Percentiles rank a stretch among this genome's conserved stretches.
Conservation (phyloP, 495 filamentous ascomycete species). For the Neohortaea acidophila region DNA sequence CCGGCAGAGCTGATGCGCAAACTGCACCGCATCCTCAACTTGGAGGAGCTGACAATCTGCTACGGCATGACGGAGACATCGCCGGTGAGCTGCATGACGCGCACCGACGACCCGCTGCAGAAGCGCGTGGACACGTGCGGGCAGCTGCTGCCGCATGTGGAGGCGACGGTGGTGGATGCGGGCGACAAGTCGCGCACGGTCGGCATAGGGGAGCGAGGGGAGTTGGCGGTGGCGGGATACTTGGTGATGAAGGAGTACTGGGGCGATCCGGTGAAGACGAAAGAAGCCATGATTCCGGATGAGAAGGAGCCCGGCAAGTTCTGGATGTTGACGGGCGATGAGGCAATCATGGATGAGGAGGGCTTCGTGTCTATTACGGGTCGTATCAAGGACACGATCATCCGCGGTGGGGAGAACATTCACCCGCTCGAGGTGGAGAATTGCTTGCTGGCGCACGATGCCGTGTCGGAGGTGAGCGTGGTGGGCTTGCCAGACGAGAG, state of each 20-base stretch:
- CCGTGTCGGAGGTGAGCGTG: constrained; percentile 57
- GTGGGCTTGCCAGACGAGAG: constrained; percentile 70
- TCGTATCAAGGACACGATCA: constrained; percentile 83
- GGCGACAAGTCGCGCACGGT: constrained; percentile 40
- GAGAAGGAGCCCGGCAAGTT: constrained; percentile 35
- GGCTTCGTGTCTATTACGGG: constrained; percentile 53
- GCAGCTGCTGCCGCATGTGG: constrained; percentile 60
- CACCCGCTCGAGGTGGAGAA: constrained; percentile 91
- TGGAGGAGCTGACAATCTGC: constrained; percentile 81
- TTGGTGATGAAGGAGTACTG: constrained; percentile 85
- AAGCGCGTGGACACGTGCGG: constrained; percentile 69
- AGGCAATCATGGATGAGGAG: constrained; percentile 67
- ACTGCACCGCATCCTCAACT: constrained; percentile 57
- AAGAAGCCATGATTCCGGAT: constrained; percentile 53
- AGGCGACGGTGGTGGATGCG: constrained; percentile 69
- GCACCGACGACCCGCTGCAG: constrained; percentile 63
- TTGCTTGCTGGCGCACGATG: constrained; percentile 58
- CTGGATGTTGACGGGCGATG: constrained; percentile 81
- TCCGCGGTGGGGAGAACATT: constrained; percentile 89
- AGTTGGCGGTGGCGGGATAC: constrained; percentile 75
- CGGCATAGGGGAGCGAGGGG: constrained; percentile 52
- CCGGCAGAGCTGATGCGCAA: constrained; percentile 73
- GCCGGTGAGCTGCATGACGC: constrained; percentile 85
- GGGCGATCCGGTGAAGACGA: constrained; percentile 52
- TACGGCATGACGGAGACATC: constrained; percentile 98